phyloP scores from a whole-genome alignment of 2,329 filamentous ascomycete species.

The Colletotrichum graminicola region DNA sequence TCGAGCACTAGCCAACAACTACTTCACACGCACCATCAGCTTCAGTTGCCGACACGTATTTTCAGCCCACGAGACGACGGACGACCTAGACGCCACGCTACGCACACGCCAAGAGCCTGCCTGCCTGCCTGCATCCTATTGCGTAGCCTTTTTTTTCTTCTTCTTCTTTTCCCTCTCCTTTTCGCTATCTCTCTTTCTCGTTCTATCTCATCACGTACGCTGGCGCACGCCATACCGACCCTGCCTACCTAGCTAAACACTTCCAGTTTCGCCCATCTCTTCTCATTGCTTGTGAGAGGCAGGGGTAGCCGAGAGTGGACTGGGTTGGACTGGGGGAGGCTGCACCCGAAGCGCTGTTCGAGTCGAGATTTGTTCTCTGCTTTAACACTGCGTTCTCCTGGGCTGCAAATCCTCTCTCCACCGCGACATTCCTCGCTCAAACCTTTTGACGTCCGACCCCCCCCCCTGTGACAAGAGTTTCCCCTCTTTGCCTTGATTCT shows the following conservation, averaged over 20 bases:
- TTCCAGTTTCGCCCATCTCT: conserved; percentile 17
- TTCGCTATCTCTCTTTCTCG: not conserved
- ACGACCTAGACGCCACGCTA: not conserved
- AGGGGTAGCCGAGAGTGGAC: conserved; percentile 26
- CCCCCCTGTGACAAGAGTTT: conserved; percentile 25
- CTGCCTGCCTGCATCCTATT: not conserved
- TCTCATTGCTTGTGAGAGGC: conserved; percentile 36
- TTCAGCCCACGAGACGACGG: not conserved
- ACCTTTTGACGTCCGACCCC: conserved; percentile 27
- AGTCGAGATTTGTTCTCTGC: conserved; percentile 29
- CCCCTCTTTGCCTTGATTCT: conserved; percentile 25
- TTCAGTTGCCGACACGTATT: not conserved
- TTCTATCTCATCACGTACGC: not conserved
- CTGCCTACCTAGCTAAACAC: conserved; percentile 2
- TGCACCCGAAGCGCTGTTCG: conserved; percentile 3
- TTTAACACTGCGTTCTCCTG: conserved; percentile 16
- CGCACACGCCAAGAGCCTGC: not conserved
- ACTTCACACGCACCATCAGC: conserved; percentile 9
- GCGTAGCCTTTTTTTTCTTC: not conserved
- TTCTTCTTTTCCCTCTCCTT: not conserved
- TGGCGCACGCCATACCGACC: conserved; percentile 16
- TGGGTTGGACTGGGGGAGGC: conserved; percentile 29
- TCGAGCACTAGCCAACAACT: conserved; percentile 9
- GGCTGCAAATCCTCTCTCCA: conserved; percentile 27
- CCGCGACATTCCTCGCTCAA: conserved; percentile 41